phyloP scores from a whole-genome alignment of 140 eudicot species.

The Ambrosia hybrid region DNA sequence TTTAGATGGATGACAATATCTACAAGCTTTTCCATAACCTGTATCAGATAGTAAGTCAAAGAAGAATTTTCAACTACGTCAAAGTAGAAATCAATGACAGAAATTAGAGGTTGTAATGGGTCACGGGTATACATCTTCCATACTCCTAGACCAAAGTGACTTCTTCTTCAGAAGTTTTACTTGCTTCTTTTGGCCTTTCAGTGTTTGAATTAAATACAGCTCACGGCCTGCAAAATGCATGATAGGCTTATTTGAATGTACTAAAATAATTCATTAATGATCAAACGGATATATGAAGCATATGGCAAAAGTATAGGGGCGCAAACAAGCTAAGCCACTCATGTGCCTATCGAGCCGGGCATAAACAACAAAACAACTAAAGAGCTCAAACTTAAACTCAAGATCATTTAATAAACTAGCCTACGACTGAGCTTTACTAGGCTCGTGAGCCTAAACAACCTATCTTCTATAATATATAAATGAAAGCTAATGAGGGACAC shows the following conservation, averaged over 20 bases:
- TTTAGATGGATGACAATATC: slow-evolving; percentile 66
- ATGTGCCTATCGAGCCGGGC: neutral
- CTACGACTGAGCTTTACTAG: no score
- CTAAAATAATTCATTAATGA: neutral
- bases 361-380: no score
- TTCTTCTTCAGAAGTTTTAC: slow-evolving; percentile 72
- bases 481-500: no score
- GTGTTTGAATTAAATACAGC: slow-evolving; percentile 42
- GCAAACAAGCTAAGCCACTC: neutral
- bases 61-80: neutral
- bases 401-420: no score
- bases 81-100: slow-evolving; percentile 14
- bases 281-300: neutral
- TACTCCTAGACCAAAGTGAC: slow-evolving; percentile 81
- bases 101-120: slow-evolving; percentile 8
- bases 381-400: neutral
- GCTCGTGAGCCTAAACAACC: no score
- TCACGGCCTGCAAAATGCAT: slow-evolving; percentile 45
- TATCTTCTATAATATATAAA: no score
- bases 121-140: slow-evolving; percentile 76
- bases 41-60: slow-evolving; percentile 30
- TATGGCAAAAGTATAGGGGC: neutral
- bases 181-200: slow-evolving; percentile 67
- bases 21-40: slow-evolving; percentile 91
- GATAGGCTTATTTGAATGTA: neutral